Percentiles rank a stretch among this genome's conserved stretches.
Evolutionary conservation across 2,329 filamentous ascomycete genomes (phyloP).

Genomic region (Mollisiaceae sp.): DNA sequence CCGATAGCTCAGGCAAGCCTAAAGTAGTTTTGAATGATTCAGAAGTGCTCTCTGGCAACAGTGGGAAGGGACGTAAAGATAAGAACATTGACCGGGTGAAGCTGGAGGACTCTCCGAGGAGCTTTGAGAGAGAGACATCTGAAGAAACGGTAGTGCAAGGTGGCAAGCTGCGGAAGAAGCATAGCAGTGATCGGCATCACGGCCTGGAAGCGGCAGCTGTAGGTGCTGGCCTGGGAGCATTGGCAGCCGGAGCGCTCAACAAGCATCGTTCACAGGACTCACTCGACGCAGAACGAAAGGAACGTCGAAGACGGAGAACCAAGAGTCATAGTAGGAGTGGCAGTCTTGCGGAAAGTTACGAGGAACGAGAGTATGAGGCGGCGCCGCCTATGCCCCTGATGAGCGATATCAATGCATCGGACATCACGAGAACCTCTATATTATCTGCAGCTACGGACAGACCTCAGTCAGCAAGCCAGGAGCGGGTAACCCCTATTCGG

Average conservation of each 20-base stretch:
- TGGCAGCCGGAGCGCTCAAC: constrained; percentile 66
- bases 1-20: constrained; percentile 52
- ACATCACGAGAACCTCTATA: constrained; percentile 86
- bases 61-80: constrained; percentile 55
- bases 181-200: constrained; percentile 35
- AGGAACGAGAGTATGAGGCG: constrained; percentile 60
- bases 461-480: constrained; percentile 70
- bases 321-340: constrained; percentile 53
- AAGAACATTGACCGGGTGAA: constrained; percentile 52
- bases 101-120: constrained; percentile 35
- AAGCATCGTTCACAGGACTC: constrained; percentile 69
- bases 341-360: constrained; percentile 55
- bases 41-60: constrained; percentile 60
- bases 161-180: constrained; percentile 48
- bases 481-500: constrained; percentile 58
- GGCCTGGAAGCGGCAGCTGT: constrained; percentile 37
- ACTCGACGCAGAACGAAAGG: constrained; percentile 51
- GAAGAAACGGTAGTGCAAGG: constrained; percentile 55
- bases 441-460: constrained; percentile 79
- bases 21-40: constrained; percentile 65
- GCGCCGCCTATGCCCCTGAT: constrained; percentile 83
- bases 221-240: constrained; percentile 53
- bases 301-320: constrained; percentile 47
- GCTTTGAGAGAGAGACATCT: constrained; percentile 48
- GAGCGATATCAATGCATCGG: constrained; percentile 84